Evolutionary conservation across 164 flowering plant genomes (phyloP).

Genomic region (Taxillus chinensis): DNA sequence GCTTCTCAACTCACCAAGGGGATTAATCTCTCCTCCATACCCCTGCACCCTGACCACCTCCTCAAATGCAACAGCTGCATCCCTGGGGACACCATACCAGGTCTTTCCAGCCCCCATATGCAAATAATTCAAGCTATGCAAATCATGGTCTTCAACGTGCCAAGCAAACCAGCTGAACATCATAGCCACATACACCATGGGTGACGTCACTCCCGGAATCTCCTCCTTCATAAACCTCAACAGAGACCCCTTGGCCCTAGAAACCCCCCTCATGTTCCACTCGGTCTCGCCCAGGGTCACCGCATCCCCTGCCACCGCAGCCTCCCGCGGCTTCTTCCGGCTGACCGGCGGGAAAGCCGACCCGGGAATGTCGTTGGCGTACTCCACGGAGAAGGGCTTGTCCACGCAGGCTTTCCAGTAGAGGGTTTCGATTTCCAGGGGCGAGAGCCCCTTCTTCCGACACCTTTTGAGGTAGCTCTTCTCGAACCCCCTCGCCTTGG

Average conservation of each 20-base stretch:
- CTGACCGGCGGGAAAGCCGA: constrained; percentile 56
- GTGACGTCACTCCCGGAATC: constrained; percentile 97
- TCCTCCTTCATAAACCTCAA: constrained; percentile 98
- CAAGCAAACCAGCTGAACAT: constrained; percentile 99
- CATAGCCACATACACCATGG: constrained; percentile 97
- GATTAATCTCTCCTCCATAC: constrained; percentile 88
- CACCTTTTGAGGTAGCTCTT: constrained; percentile 40
- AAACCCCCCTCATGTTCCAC: constrained; percentile 94
- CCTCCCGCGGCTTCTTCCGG: constrained; percentile 22
- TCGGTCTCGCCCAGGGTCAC: constrained; percentile 63
- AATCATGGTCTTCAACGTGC: constrained; percentile 99
- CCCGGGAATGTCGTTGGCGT: constrained; percentile 98
- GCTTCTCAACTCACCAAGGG: constrained; percentile 59
- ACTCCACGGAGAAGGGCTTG: constrained; percentile 90
- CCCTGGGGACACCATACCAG: constrained; percentile 97
- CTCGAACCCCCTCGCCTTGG: constrained; percentile 78
- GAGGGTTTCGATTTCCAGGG: constrained; percentile 73
- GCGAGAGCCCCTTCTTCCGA: constrained; percentile 30
- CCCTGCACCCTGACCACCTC: constrained; percentile 89
- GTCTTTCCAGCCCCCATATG: constrained; percentile 94
- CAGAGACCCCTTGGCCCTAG: constrained; percentile 74
- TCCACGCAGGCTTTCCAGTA: constrained; percentile 90
- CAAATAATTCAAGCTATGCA: constrained; percentile 96
- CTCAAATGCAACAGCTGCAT: constrained; percentile 82
- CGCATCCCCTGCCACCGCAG: constrained; percentile 30